These are phyloP conservation scores for Exophiala lecanii-corni DNA, from an alignment of 2,329 filamentous ascomycete genomes.

Conservation along the genomic window DNA sequence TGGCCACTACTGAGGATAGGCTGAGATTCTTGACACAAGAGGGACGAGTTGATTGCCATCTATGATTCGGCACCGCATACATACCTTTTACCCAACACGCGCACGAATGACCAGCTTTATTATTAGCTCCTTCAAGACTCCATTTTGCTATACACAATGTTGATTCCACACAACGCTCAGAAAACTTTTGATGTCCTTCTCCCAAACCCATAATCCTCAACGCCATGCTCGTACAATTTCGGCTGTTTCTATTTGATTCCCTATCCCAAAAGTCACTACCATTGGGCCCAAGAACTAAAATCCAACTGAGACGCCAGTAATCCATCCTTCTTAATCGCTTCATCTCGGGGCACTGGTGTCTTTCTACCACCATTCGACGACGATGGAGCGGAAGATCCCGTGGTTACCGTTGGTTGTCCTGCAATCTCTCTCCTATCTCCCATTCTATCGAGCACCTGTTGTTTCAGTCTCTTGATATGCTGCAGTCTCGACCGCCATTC, in stretches of 20 bases:
- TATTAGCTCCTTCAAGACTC: no score
- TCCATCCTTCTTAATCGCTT: conserved; percentile 14
- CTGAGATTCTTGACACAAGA: no score
- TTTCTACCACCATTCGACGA: conserved; percentile 15
- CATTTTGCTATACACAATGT: no score
- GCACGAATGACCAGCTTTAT: no score
- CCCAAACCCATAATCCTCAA: conserved; percentile 6
- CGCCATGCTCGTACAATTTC: conserved; percentile 16
- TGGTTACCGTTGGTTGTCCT: neutral
- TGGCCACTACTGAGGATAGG: no score
- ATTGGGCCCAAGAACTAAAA: conserved; percentile 22
- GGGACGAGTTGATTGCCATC: no score
- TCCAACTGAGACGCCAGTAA: conserved; percentile 20
- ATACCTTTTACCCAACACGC: no score
- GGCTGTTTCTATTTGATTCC: conserved; percentile 1
- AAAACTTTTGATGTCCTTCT: conserved; percentile 1
- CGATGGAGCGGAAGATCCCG: conserved; percentile 1
- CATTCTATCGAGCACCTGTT: conserved; percentile 38
- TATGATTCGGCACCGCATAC: no score
- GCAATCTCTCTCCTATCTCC: conserved; percentile 12
- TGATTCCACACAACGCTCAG: no score
- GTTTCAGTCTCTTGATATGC: conserved; percentile 76
- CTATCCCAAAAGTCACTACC: neutral
- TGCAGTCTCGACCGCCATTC: conserved; percentile 84
- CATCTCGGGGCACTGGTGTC: conserved; percentile 19